A percentile compares a stretch with the other conserved stretches of the same genome.
These are phyloP conservation scores for Tarenaya hassleriana DNA, from an alignment of 345 rosid genomes.

Conservation along the genomic window DNA sequence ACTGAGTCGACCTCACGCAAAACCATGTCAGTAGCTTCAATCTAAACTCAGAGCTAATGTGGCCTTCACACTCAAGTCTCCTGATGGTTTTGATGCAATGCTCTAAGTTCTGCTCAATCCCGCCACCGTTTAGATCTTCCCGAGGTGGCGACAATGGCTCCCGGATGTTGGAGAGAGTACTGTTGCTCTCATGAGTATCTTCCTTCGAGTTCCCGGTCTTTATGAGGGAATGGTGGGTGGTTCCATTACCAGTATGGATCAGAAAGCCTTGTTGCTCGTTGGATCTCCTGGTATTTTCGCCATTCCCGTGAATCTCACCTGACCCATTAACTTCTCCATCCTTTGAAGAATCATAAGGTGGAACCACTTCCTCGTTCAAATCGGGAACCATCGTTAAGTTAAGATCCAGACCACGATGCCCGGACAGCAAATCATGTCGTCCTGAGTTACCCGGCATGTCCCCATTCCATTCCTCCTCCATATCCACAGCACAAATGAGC, in stretches of 20 bases:
- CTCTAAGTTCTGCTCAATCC: constrained; percentile 72
- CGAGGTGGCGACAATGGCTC: too few species aligned
- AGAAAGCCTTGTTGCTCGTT: not conserved
- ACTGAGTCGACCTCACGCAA: constrained; percentile 61
- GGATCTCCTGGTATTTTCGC: constrained; percentile 42
- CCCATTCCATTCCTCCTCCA: constrained; percentile 45
- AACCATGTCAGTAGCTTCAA: constrained; percentile 72
- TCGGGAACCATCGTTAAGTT: constrained; percentile 33
- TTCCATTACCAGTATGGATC: too few species aligned
- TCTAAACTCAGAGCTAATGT: constrained; percentile 56
- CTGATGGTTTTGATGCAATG: constrained; percentile 61
- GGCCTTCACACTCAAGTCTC: constrained; percentile 59
- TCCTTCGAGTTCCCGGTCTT: too few species aligned
- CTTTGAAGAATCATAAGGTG: constrained; percentile 57
- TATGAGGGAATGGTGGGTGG: too few species aligned
- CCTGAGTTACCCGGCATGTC: not conserved
- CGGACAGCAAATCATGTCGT: too few species aligned
- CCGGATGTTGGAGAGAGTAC: constrained; percentile 46
- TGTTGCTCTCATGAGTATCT: constrained; percentile 58
- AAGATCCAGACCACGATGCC: too few species aligned
- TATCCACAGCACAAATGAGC: constrained; percentile 39
- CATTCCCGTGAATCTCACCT: too few species aligned
- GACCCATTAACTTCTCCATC: too few species aligned
- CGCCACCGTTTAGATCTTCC: too few species aligned
- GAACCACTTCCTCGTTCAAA: constrained; percentile 64